Evolutionary conservation across 306 rosid genomes (phyloP).

Genomic region (Prunus mume): DNA sequence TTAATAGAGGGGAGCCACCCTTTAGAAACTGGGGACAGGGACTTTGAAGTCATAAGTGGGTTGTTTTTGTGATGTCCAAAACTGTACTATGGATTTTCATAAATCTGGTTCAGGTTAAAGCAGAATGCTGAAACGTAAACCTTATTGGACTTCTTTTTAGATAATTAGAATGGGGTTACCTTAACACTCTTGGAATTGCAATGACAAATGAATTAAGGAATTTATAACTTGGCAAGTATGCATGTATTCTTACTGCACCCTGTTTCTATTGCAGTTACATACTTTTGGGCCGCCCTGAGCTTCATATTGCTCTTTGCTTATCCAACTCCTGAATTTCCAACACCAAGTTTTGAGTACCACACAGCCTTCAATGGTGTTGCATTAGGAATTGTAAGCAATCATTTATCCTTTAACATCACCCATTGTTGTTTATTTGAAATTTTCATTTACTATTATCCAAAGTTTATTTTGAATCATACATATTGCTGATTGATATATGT

Average conservation of each 20-base stretch:
- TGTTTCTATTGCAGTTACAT: conserved; percentile 59
- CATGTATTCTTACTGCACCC: conserved; percentile 10
- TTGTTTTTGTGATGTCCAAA: neutral
- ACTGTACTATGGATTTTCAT: neutral
- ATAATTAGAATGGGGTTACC: neutral
- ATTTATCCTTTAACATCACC: conserved; percentile 21
- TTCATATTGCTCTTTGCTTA: conserved; percentile 91
- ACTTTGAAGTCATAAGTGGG: conserved; percentile 2
- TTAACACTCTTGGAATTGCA: neutral
- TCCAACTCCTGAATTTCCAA: conserved; percentile 93
- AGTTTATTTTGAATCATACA: neutral
- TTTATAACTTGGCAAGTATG: conserved; percentile 7
- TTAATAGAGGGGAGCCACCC: neutral
- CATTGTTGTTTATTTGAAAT: conserved; percentile 14
- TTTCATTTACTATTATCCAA: neutral
- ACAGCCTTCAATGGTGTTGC: conserved; percentile 93
- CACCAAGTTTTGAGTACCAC: conserved; percentile 96
- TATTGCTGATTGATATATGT: neutral
- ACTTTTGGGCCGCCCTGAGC: conserved; percentile 82
- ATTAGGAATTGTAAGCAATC: conserved; percentile 83
- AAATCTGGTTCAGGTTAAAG: neutral
- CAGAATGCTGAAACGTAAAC: neutral
- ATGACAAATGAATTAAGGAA: neutral
- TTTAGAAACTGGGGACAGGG: neutral
- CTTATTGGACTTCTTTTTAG: neutral